Conservation (phyloP, 202 grass and related monocot genomes). For the Panicum hallii region DNA sequence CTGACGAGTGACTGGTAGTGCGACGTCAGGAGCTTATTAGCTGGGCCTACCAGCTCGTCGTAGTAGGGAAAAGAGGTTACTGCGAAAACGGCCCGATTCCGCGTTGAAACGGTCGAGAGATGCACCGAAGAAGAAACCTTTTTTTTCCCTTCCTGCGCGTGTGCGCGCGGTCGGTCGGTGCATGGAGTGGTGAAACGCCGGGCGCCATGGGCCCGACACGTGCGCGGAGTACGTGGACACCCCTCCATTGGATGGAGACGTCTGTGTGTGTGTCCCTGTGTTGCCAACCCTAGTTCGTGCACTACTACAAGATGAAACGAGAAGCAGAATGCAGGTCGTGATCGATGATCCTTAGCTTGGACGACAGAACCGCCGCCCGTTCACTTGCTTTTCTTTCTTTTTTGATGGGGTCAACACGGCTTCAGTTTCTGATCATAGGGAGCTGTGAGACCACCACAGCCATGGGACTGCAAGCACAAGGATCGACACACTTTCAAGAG, state of each 20-base stretch:
- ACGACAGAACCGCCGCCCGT: too few relatives aligned
- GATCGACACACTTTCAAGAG: background rate
- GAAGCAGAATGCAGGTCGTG: background rate
- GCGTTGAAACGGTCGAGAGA: slow-evolving; percentile 46
- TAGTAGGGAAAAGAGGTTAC: background rate
- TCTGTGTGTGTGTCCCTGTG: background rate
- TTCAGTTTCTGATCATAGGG: background rate
- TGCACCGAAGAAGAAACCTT: background rate
- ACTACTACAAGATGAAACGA: background rate
- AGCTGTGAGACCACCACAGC: background rate
- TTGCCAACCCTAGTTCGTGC: background rate
- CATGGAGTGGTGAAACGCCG: background rate
- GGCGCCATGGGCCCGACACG: slow-evolving; percentile 21
- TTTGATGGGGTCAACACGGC: slow-evolving; percentile 36
- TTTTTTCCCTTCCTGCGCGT: background rate
- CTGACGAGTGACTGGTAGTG: background rate
- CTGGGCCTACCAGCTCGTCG: background rate
- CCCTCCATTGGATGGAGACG: background rate
- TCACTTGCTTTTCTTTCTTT: too few relatives aligned
- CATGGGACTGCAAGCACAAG: background rate
- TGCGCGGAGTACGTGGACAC: background rate
- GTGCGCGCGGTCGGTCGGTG: slow-evolving; percentile 40
- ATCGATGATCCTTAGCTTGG: too few relatives aligned
- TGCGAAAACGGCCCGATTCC: slow-evolving; percentile 30
- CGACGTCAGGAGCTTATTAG: slow-evolving; percentile 17